Percentiles rank a stretch among this genome's conserved stretches.
These are phyloP conservation scores for Neopestalotiopsis clavispora DNA, from an alignment of 2,329 filamentous ascomycete species.

Conservation along the genomic window DNA sequence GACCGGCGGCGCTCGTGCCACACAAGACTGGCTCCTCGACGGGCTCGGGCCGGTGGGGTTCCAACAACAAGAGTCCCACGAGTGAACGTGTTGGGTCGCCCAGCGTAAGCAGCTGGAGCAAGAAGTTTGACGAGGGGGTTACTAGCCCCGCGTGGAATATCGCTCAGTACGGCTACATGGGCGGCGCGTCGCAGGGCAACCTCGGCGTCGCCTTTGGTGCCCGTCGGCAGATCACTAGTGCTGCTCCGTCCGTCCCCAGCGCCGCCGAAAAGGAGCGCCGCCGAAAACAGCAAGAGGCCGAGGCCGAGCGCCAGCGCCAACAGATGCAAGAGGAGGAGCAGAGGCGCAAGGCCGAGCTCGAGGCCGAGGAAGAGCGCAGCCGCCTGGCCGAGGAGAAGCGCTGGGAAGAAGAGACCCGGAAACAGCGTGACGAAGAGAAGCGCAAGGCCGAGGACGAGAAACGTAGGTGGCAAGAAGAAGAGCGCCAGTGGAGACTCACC, in stretches of 20 bases:
- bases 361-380: slow-evolving; percentile 66
- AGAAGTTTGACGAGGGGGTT: slow-evolving; percentile 75
- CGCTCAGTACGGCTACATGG: slow-evolving; percentile 97
- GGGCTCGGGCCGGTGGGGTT: slow-evolving; percentile 62
- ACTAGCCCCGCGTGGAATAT: slow-evolving; percentile 98
- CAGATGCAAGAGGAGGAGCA: slow-evolving; percentile 59
- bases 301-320: slow-evolving; percentile 62
- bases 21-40: slow-evolving; percentile 57
- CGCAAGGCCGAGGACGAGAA: slow-evolving; percentile 70
- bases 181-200: slow-evolving; percentile 93
- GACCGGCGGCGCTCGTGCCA: slow-evolving; percentile 46
- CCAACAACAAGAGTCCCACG: slow-evolving; percentile 51
- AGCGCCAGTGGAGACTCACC: slow-evolving; percentile 76
- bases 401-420: slow-evolving; percentile 70
- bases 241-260: slow-evolving; percentile 78
- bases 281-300: slow-evolving; percentile 60
- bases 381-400: slow-evolving; percentile 66
- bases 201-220: slow-evolving; percentile 92
- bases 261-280: slow-evolving; percentile 82
- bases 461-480: slow-evolving; percentile 78
- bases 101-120: slow-evolving; percentile 87
- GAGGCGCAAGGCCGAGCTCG: slow-evolving; percentile 49
- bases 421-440: slow-evolving; percentile 65
- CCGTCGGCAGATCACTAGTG: slow-evolving; percentile 88
- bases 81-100: slow-evolving; percentile 57